A percentile compares a stretch with the other conserved stretches of the same genome.
These are phyloP conservation scores for Dendrobium nobile DNA, from an alignment of 106 monocot genomes.

Conservation along the genomic window DNA sequence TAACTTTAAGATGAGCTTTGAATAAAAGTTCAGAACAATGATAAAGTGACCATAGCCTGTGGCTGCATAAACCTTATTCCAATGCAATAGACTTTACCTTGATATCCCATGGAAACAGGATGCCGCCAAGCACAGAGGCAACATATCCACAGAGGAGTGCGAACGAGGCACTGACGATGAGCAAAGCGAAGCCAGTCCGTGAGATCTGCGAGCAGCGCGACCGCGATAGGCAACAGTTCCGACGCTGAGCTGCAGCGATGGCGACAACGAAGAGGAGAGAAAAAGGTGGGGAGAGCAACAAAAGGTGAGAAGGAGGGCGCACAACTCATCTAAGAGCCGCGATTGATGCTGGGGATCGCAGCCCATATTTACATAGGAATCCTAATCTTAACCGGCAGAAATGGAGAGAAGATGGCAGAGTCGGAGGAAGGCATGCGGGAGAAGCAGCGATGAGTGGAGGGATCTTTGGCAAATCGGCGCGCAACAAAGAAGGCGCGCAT, in stretches of 20 bases:
- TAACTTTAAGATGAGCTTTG: too few relatives aligned
- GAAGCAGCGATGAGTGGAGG: background rate
- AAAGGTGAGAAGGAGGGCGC: conserved; percentile 12
- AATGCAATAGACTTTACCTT: too few relatives aligned
- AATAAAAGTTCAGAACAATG: too few relatives aligned
- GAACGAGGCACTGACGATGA: conserved; percentile 27
- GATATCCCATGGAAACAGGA: conserved; percentile 38
- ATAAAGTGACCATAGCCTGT: too few relatives aligned
- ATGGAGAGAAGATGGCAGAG: background rate
- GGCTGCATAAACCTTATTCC: too few relatives aligned
- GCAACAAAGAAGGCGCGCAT: too few relatives aligned
- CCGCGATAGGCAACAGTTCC: background rate
- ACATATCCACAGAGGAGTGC: conserved; percentile 20
- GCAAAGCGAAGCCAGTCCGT: conserved; percentile 18
- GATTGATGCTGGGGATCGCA: conserved; percentile 4
- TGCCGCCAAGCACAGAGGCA: conserved; percentile 28
- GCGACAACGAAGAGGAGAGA: background rate
- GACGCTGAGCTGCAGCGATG: background rate
- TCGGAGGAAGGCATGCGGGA: background rate
- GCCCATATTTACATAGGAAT: background rate
- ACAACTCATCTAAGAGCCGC: conserved; percentile 24
- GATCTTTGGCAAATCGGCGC: background rate
- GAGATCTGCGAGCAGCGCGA: conserved; percentile 14
- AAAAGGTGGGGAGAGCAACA: conserved; percentile 13
- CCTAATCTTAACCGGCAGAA: background rate